Percentiles rank a stretch among this genome's conserved stretches.
phyloP scores from a whole-genome alignment of 2,329 filamentous ascomycete genomes.

The Neofusicoccum laricinum region DNA sequence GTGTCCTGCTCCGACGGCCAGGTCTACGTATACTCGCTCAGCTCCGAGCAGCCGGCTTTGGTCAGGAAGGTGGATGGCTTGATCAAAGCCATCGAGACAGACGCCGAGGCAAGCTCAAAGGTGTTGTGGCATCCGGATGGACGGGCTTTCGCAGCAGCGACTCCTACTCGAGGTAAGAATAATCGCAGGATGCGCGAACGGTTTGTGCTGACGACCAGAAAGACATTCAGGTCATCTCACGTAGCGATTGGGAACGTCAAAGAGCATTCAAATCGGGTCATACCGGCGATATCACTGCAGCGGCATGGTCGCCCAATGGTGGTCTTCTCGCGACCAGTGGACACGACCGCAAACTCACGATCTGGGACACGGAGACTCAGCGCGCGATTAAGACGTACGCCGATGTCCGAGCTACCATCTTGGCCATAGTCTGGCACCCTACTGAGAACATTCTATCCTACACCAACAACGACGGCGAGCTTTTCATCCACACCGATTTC shows the following conservation, averaged over 20 bases:
- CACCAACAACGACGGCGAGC: slow-evolving; percentile 86
- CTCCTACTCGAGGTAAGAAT: slow-evolving; percentile 58
- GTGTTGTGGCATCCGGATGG: slow-evolving; percentile 94
- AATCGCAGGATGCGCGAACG: neutral
- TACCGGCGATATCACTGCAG: slow-evolving; percentile 76
- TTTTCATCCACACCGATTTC: slow-evolving; percentile 80
- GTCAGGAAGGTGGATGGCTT: slow-evolving; percentile 82
- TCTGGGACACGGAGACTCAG: slow-evolving; percentile 92
- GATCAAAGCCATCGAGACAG: slow-evolving; percentile 74
- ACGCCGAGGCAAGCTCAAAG: slow-evolving; percentile 70
- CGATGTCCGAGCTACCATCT: slow-evolving; percentile 68
- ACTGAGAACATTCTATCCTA: slow-evolving; percentile 85
- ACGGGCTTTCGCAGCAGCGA: slow-evolving; percentile 81
- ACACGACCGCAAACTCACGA: slow-evolving; percentile 60
- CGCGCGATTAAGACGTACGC: slow-evolving; percentile 74
- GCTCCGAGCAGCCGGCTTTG: slow-evolving; percentile 73
- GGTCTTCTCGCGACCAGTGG: slow-evolving; percentile 70
- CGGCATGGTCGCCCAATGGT: slow-evolving; percentile 94
- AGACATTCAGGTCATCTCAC: slow-evolving; percentile 84
- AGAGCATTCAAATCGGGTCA: slow-evolving; percentile 76
- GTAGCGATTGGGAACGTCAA: slow-evolving; percentile 85
- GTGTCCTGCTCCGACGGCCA: slow-evolving; percentile 86
- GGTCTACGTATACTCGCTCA: slow-evolving; percentile 85
- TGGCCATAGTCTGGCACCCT: slow-evolving; percentile 88
- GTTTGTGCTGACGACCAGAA: neutral